Conservation (phyloP, 129 eudicot species). For the Tagetes erecta region DNA sequence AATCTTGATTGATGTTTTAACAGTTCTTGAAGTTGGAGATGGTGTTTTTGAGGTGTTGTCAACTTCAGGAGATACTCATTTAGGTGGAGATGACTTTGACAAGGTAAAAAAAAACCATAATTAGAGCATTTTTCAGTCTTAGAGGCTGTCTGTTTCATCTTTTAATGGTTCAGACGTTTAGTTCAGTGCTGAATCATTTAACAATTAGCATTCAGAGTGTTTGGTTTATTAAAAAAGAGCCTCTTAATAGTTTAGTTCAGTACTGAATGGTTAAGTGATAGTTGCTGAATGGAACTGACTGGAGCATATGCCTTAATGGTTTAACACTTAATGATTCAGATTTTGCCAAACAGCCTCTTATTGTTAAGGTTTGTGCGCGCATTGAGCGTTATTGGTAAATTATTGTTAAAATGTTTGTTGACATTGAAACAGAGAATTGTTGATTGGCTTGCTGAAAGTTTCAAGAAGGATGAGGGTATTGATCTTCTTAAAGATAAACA, state of each 20-base stretch:
- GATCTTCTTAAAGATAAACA: slow-evolving; percentile 93
- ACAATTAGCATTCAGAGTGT: too few relatives aligned
- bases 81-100: slow-evolving; percentile 94
- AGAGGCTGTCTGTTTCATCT: too few relatives aligned
- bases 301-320: too few relatives aligned
- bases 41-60: slow-evolving; percentile 88
- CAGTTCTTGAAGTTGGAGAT: slow-evolving; percentile 97
- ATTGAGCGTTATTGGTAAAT: neutral
- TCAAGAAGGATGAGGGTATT: slow-evolving; percentile 78
- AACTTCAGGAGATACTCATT: slow-evolving; percentile 89
- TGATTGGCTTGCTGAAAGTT: slow-evolving; percentile 78
- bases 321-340: too few relatives aligned
- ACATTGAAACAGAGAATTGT: slow-evolving; percentile 63
- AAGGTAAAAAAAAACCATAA: slow-evolving; percentile 46
- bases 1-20: neutral
- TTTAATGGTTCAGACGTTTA: too few relatives aligned
- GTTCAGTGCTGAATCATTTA: too few relatives aligned
- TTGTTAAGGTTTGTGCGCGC: neutral
- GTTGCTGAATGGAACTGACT: too few relatives aligned
- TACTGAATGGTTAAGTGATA: too few relatives aligned
- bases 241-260: too few relatives aligned
- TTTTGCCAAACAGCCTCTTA: neutral
- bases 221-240: too few relatives aligned
- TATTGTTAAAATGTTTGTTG: neutral
- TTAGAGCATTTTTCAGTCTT: too few relatives aligned